Evolutionary conservation across 1,139 yeast genomes (phyloP).

Genomic region (Pichia norvegensis): DNA sequence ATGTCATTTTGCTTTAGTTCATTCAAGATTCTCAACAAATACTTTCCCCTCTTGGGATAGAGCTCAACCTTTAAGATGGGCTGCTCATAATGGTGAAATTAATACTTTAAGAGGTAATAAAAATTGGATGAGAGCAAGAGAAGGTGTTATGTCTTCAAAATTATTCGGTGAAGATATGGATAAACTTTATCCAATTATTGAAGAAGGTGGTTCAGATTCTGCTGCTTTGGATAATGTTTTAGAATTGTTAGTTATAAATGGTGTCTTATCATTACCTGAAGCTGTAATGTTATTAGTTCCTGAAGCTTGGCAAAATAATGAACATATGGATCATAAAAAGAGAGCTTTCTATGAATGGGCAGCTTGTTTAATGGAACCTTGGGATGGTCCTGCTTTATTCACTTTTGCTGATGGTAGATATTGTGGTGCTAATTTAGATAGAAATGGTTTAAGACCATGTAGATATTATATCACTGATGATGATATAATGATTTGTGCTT

Average conservation of each 20-base stretch:
- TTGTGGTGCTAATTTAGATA: constrained; percentile 96
- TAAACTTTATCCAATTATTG: constrained; percentile 86
- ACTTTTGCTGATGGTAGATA: constrained; percentile 96
- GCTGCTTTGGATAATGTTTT: constrained; percentile 96
- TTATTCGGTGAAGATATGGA: constrained; percentile 90
- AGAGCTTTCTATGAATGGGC: constrained; percentile 99
- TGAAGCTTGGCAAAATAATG: constrained; percentile 95
- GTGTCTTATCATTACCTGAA: constrained; percentile 87
- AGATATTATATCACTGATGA: constrained; percentile 93
- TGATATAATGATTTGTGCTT: constrained; percentile 94
- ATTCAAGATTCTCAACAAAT: constrained; percentile 94
- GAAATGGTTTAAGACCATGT: constrained; percentile 97
- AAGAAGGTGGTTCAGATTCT: constrained; percentile 99
- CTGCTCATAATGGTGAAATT: constrained; percentile 98
- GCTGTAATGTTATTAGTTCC: constrained; percentile 97
- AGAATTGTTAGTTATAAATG: constrained; percentile 85
- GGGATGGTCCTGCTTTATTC: constrained; percentile 99
- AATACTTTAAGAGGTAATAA: constrained; percentile 95
- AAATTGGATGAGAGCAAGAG: constrained; percentile 99
- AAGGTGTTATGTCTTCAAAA: constrained; percentile 86
- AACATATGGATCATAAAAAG: constrained; percentile 79
- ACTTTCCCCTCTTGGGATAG: constrained; percentile 99
- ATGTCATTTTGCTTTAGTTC: constrained; percentile 93
- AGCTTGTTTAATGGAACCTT: constrained; percentile 97
- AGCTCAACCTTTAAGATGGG: constrained; percentile 96